Evolutionary conservation across 2,329 filamentous ascomycete genomes (phyloP).

Genomic region (Erysiphe neolycopersici): DNA sequence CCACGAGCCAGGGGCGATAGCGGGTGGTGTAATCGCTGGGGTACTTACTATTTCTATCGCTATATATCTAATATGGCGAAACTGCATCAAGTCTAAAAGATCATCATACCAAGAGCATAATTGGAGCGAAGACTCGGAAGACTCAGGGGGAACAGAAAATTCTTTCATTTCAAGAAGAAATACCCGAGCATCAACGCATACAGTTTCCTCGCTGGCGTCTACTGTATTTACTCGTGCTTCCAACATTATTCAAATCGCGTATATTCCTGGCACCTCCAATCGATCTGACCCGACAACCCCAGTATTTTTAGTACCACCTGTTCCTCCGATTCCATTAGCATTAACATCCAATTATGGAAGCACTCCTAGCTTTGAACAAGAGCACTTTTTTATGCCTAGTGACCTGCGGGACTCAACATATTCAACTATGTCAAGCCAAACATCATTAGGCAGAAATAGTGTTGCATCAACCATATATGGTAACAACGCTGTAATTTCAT

Average conservation of each 20-base stretch:
- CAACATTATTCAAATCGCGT: slow-evolving; percentile 98
- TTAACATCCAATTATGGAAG: slow-evolving; percentile 27
- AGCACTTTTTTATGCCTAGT: slow-evolving; percentile 80
- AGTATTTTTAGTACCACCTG: slow-evolving; percentile 59
- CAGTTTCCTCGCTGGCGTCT: slow-evolving; percentile 77
- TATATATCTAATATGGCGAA: slow-evolving; percentile 66
- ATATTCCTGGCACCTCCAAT: slow-evolving; percentile 92
- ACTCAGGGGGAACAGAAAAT: slow-evolving; percentile 25
- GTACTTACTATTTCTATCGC: slow-evolving; percentile 46
- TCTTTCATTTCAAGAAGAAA: slow-evolving; percentile 26
- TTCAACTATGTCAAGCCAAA: slow-evolving; percentile 41
- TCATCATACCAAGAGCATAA: slow-evolving; percentile 33
- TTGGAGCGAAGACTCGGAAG: slow-evolving; percentile 24
- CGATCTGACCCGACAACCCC: slow-evolving; percentile 65
- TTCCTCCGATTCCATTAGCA: slow-evolving; percentile 63
- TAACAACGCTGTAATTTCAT: slow-evolving; percentile 64
- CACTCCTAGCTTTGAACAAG: slow-evolving; percentile 39
- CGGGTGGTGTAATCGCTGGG: slow-evolving; percentile 72
- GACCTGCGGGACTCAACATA: slow-evolving; percentile 81
- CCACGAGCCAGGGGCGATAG: slow-evolving; percentile 54
- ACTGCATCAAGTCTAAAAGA: slow-evolving; percentile 58
- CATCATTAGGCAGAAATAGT: slow-evolving; percentile 38
- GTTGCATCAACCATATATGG: slow-evolving; percentile 88
- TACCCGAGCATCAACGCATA: slow-evolving; percentile 52
- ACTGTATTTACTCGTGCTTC: slow-evolving; percentile 88